A percentile compares a stretch with the other conserved stretches of the same genome.
phyloP scores from a whole-genome alignment of 1,139 yeast species.

The Yamadazyma friedrichii region DNA sequence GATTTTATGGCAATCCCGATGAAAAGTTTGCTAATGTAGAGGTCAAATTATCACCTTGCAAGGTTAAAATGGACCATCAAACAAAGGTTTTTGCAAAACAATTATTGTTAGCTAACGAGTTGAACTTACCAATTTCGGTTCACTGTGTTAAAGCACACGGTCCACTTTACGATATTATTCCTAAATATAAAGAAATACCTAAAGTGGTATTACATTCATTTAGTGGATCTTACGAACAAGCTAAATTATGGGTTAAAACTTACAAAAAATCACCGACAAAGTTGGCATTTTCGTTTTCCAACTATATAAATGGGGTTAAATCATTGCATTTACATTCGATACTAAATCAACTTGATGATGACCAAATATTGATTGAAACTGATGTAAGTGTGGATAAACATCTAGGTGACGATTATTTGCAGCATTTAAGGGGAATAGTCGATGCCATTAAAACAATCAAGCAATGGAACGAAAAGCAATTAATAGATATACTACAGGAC shows the following conservation, averaged over 20 bases:
- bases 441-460: conserved; percentile 16
- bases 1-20: conserved; percentile 46
- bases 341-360: conserved; percentile 19
- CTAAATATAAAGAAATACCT: conserved; percentile 20
- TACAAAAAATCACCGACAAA: conserved; percentile 17
- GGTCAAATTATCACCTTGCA: conserved; percentile 40
- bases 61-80: conserved; percentile 69
- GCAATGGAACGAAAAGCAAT: neutral
- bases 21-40: conserved; percentile 12
- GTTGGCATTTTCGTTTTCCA: conserved; percentile 59
- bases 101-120: conserved; percentile 51
- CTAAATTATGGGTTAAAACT: conserved; percentile 49
- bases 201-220: conserved; percentile 75
- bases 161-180: conserved; percentile 46
- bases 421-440: conserved; percentile 15
- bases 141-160: conserved; percentile 87
- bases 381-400: conserved; percentile 35
- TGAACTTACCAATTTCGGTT: conserved; percentile 58
- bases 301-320: conserved; percentile 53
- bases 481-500: neutral
- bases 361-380: conserved; percentile 36
- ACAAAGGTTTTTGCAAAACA: conserved; percentile 47
- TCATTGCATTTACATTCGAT: conserved; percentile 23
- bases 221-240: conserved; percentile 76
- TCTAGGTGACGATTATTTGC: conserved; percentile 16